A percentile compares a stretch with the other conserved stretches of the same genome.
phyloP scores from a whole-genome alignment of 2,329 filamentous ascomycete genomes.

The Xylariaceae sp. region DNA sequence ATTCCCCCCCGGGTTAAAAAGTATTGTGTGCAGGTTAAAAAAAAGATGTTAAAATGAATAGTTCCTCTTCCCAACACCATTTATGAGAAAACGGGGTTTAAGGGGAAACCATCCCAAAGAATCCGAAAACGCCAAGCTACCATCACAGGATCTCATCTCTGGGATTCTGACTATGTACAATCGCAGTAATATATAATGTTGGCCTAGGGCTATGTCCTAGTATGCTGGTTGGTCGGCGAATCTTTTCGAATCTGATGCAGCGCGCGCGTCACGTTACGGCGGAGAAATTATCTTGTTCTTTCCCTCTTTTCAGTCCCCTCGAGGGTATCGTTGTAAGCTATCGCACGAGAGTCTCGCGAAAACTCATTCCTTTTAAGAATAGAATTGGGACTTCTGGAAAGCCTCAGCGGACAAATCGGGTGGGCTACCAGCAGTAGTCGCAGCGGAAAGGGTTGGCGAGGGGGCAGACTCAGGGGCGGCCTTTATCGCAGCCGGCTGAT shows the following conservation, averaged over 20 bases:
- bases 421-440: constrained; percentile 36
- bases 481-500: constrained; percentile 50
- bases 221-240: background rate
- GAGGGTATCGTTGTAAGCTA: background rate
- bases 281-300: no score
- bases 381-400: constrained; percentile 56
- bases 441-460: constrained; percentile 46
- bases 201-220: background rate
- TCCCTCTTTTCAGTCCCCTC: background rate
- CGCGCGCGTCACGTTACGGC: no score
- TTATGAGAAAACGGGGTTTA: background rate
- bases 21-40: constrained; percentile 31
- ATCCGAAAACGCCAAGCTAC: constrained; percentile 17
- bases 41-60: no score
- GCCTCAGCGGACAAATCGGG: constrained; percentile 33
- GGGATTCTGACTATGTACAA: constrained; percentile 16
- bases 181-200: constrained; percentile 14
- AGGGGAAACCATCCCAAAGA: background rate
- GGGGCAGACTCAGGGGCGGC: constrained; percentile 38
- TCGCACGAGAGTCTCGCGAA: background rate
- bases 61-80: no score
- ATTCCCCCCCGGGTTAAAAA: no score
- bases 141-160: background rate
- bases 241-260: background rate
- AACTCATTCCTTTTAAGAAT: constrained; percentile 38